Percentiles rank a stretch among this genome's conserved stretches.
phyloP scores from a whole-genome alignment of 2,329 filamentous ascomycete genomes.

The Cladophialophora immunda region DNA sequence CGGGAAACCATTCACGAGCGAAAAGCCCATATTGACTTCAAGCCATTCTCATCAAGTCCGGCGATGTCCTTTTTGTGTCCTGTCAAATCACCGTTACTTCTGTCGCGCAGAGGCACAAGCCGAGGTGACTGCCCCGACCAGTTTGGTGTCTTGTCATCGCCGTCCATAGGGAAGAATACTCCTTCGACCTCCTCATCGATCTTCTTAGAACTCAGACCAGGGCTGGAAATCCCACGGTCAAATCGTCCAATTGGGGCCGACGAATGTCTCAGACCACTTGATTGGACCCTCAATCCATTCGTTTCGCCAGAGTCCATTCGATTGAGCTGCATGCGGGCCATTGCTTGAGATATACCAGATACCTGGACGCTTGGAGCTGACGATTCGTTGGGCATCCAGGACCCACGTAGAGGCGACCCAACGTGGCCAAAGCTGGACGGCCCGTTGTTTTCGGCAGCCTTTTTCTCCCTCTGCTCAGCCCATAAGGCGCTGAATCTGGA shows the following conservation, averaged over 20 bases:
- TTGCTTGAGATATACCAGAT: conserved; percentile 42
- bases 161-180: conserved; percentile 60
- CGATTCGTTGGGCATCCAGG: conserved; percentile 48
- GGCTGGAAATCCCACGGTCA: conserved; percentile 57
- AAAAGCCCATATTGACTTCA: conserved; percentile 33
- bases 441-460: conserved; percentile 58
- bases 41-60: conserved; percentile 21
- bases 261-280: conserved; percentile 49
- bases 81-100: conserved; percentile 28
- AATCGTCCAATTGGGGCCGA: conserved; percentile 45
- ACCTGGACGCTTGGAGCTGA: conserved; percentile 32
- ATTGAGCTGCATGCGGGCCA: conserved; percentile 49
- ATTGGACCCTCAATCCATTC: conserved; percentile 28
- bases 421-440: conserved; percentile 65
- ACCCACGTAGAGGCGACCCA: conserved; percentile 72
- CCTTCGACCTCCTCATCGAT: conserved; percentile 58
- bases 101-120: conserved; percentile 35
- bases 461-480: conserved; percentile 61
- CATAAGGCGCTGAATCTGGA: conserved; percentile 70
- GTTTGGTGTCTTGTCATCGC: conserved; percentile 53
- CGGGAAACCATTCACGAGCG: conserved; percentile 24
- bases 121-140: conserved; percentile 36
- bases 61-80: conserved; percentile 25
- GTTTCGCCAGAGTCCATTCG: conserved; percentile 47
- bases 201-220: conserved; percentile 55